Base-by-base conservation (phyloP, 176 grass and related monocot genomes). In the Oryza glaberrima region DNA sequence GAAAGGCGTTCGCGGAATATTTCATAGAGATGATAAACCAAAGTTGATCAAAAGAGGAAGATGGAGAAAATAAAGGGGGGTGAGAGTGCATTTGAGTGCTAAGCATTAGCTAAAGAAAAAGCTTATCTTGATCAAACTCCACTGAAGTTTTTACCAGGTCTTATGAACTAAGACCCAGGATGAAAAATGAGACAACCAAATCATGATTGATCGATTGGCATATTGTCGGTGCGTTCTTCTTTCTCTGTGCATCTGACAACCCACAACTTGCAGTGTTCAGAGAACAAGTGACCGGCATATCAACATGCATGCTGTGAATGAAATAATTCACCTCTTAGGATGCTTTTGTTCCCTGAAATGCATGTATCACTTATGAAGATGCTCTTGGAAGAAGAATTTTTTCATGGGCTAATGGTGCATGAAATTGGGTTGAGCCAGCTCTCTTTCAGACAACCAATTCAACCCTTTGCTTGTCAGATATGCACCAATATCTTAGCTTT, bases 261-360 rank as follows among this genome's bases (percentile, higher is more conserved):
- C 17, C 72, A 60, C 36, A 46, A 61, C 26, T 77, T 77, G 72
- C 40, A 51, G 23, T 65, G 22, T 71, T 51, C 65, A 30, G 47
- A 84, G 69, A 75, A 84, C 87, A 28, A 78, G 87, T 80, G 47
- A 84, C 82, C 71, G 51, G 82, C 82, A 89, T 81, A 85, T 85
- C 65, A 76, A 70, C 87, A 81, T 89, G 82, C 82, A 80, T 60
- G 82, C 32, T 85, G 65, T 70, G 77, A 75, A 77, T 70, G 77
- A 75, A 75, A 77, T 76, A 65, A 77, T 82, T 85, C 72, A 66
- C 68, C 52, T 45, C 77, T 67, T 82, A 19, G 83, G 72, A 90
- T 85, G 82, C 82, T 85, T 77, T 81, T 54, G 72, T 77, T 43
- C 72, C 82, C 78, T 85, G 71, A 19, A 76, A 81, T 64, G 77